Percentiles rank a stretch among this genome's conserved stretches.
Evolutionary conservation across 768 basidiomycete genomes (phyloP).

Genomic region (Leccinum pellstonianum): DNA sequence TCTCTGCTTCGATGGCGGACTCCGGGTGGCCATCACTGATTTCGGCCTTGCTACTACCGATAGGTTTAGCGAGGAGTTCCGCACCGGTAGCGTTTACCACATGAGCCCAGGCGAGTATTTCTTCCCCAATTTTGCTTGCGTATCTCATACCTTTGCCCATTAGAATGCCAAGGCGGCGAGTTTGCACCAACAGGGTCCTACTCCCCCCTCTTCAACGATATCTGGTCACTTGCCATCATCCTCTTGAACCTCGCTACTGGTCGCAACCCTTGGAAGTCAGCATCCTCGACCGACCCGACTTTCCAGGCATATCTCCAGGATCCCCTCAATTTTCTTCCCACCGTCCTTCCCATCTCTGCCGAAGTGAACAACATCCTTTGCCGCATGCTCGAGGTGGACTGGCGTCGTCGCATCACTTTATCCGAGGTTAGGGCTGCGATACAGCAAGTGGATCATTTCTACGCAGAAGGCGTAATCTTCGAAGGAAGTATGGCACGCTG

Average conservation of each 20-base stretch:
- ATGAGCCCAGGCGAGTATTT: constrained; percentile 82
- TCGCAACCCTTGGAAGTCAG: constrained; percentile 95
- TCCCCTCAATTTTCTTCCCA: constrained; percentile 76
- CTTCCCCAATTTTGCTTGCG: constrained; percentile 8
- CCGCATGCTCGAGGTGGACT: constrained; percentile 72
- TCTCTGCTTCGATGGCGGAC: constrained; percentile 78
- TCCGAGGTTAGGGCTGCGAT: constrained; percentile 53
- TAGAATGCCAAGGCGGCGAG: constrained; percentile 84
- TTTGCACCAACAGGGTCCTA: constrained; percentile 67
- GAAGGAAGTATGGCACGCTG: constrained; percentile 80
- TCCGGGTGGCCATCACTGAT: constrained; percentile 83
- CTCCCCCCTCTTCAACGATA: constrained; percentile 85
- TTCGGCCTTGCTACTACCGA: constrained; percentile 95
- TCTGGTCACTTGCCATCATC: constrained; percentile 96
- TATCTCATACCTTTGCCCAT: constrained; percentile 23
- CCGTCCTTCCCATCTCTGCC: constrained; percentile 76
- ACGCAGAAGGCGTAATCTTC: constrained; percentile 71
- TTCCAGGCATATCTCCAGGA: constrained; percentile 85
- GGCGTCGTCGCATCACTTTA: constrained; percentile 49
- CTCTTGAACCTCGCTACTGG: constrained; percentile 94
- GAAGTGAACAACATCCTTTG: constrained; percentile 73
- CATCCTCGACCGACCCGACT: constrained; percentile 77
- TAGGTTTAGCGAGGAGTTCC: constrained; percentile 79
- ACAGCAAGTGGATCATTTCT: constrained; percentile 60
- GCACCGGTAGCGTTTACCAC: constrained; percentile 97